Conservation (phyloP, 1,139 yeast genomes). For the Arxiozyma telluris region DNA sequence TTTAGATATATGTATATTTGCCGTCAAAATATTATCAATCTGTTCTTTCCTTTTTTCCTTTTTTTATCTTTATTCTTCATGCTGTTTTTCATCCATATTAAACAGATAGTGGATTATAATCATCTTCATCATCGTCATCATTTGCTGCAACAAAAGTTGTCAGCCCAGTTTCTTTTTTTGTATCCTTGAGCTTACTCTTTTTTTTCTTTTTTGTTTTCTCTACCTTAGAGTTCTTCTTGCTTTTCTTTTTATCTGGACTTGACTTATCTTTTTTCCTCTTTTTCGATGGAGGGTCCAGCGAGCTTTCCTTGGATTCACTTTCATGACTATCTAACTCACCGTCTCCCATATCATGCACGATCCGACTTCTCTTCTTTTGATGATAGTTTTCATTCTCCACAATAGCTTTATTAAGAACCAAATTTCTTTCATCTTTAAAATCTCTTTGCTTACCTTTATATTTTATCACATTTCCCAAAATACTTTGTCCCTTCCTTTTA, state of each 20-base stretch:
- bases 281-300: conserved; percentile 9
- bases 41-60: neutral
- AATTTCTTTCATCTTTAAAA: conserved; percentile 65
- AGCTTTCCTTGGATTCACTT: conserved; percentile 1
- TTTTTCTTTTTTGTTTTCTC: conserved; percentile 9
- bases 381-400: conserved; percentile 30
- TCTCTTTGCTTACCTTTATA: conserved; percentile 71
- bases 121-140: conserved; percentile 9
- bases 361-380: conserved; percentile 24
- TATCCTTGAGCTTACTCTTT: conserved; percentile 3
- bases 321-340: conserved; percentile 16
- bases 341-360: conserved; percentile 20
- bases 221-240: conserved; percentile 2
- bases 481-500: conserved; percentile 61
- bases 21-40: neutral
- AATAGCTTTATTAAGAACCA: conserved; percentile 55
- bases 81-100: neutral
- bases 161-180: neutral
- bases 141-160: neutral
- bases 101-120: conserved; percentile 8
- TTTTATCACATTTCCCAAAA: conserved; percentile 75
- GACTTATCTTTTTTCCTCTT: conserved; percentile 18
- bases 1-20: neutral
- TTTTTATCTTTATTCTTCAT: neutral
- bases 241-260: conserved; percentile 2